Base-by-base conservation (phyloP, 2,329 filamentous ascomycete genomes). In the Aureobasidium sp. region DNA sequence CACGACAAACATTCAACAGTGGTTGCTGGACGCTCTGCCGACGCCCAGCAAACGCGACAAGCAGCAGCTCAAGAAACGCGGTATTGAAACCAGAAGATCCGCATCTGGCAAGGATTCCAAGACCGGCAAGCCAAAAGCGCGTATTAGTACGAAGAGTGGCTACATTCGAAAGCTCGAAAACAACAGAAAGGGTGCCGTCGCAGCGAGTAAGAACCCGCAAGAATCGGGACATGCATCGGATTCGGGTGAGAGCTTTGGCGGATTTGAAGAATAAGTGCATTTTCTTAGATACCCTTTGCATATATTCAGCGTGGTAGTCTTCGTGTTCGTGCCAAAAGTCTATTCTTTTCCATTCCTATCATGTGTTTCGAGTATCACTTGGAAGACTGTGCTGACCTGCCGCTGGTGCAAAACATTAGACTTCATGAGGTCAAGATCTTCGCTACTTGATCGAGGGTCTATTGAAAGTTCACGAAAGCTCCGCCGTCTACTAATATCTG, bases 401-500 rank as follows among this genome's bases (percentile, higher is more conserved):
- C n/a, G n/a, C n/a, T n/a, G n/a, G n/a, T n/a, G n/a, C n/a, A n/a
- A n/a, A n/a, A 15, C 7, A 35, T 17, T 35, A 33, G 15, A 8
- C 13, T 46, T 23, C 7, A 46, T 17, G 25, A 29, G 25, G 25
- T 9, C 7, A 17, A 46, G n/a, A n/a, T 46, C 23, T 25, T 27
- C 25, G 15, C 37, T 38, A 19, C 4, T 10, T 38, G 43, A 17
- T 17, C 7, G 8, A 25, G 19, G n/a, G 9, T 31, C 37, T 57
- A 93, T 74, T 94, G 90, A 67, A 95, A 76, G 74, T 95, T 95
- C 17, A 95, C 91, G 78, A 94, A 96, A 63, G 93, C 72, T 0
- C 92, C 91, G 11, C 91, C 92, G 74, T 96, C 91, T 15, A 96
- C 91, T 64, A 96, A 73, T 66, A 96, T 69, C 74, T 94, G 89